These are phyloP conservation scores for Sporisorium reilianum DNA, from an alignment of 1,284 basidiomycete species.

Conservation along the genomic window DNA sequence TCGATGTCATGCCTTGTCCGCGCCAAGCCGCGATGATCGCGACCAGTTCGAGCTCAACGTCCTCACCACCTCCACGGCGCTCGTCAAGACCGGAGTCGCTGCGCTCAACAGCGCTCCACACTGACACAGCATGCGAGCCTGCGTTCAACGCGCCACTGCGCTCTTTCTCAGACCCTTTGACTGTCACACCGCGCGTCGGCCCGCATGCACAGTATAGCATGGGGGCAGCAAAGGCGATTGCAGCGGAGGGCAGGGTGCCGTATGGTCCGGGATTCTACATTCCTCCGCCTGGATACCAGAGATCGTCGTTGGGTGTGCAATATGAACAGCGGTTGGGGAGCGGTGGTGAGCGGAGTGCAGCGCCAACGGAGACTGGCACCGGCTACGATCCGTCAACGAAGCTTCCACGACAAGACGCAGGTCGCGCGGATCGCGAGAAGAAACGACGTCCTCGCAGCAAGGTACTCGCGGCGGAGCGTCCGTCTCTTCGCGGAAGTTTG, in stretches of 20 bases:
- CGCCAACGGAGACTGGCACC: too few relatives aligned
- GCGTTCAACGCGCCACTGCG: not conserved
- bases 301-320: not conserved
- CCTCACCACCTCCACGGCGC: too few relatives aligned
- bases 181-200: not conserved
- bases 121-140: too few relatives aligned
- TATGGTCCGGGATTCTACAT: conserved; percentile 39
- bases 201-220: not conserved
- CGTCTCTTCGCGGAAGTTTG: not conserved
- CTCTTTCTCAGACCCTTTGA: conserved; percentile 1
- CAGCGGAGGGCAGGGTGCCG: not conserved
- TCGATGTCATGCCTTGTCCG: too few relatives aligned
- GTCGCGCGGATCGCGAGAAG: not conserved
- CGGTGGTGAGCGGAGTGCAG: too few relatives aligned
- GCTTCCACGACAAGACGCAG: not conserved
- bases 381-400: not conserved
- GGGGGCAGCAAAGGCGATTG: not conserved
- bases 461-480: not conserved
- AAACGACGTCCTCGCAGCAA: not conserved
- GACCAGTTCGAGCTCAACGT: too few relatives aligned
- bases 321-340: not conserved
- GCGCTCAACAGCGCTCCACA: too few relatives aligned
- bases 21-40: too few relatives aligned
- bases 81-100: too few relatives aligned
- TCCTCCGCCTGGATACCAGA: conserved; percentile 30